Conservation (phyloP, 202 grass and related monocot species). For the Schoenoplectus tabernaemontani region DNA sequence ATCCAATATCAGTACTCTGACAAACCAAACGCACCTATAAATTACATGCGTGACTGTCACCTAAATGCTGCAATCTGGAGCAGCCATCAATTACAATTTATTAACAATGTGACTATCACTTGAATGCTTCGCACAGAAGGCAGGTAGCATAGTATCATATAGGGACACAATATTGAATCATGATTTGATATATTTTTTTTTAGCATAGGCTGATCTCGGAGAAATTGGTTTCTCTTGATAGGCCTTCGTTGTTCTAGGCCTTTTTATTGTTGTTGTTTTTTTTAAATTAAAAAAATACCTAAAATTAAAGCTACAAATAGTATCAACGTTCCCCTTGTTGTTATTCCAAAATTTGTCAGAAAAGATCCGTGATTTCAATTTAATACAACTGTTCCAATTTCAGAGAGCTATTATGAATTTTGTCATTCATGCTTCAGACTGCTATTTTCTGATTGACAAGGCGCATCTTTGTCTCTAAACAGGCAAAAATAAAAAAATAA, state of each 20-base stretch:
- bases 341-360: slow-evolving; percentile 13
- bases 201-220: background rate
- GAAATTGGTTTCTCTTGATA: background rate
- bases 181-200: slow-evolving; percentile 5
- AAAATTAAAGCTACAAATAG: slow-evolving; percentile 5
- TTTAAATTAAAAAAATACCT: background rate
- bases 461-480: background rate
- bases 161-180: background rate
- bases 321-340: background rate
- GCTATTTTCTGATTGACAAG: background rate
- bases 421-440: background rate
- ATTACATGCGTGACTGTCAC: no score
- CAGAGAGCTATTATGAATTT: slow-evolving; percentile 6
- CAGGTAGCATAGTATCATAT: background rate
- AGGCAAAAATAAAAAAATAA: background rate
- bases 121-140: background rate
- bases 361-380: slow-evolving; percentile 10
- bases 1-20: no score
- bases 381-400: background rate
- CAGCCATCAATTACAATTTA: background rate
- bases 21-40: no score
- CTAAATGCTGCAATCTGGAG: no score
- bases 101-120: background rate
- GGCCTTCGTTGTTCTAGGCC: background rate
- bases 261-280: background rate